phyloP scores from a whole-genome alignment of 2,329 filamentous ascomycete genomes.

The Hirsutella rhossiliensis region DNA sequence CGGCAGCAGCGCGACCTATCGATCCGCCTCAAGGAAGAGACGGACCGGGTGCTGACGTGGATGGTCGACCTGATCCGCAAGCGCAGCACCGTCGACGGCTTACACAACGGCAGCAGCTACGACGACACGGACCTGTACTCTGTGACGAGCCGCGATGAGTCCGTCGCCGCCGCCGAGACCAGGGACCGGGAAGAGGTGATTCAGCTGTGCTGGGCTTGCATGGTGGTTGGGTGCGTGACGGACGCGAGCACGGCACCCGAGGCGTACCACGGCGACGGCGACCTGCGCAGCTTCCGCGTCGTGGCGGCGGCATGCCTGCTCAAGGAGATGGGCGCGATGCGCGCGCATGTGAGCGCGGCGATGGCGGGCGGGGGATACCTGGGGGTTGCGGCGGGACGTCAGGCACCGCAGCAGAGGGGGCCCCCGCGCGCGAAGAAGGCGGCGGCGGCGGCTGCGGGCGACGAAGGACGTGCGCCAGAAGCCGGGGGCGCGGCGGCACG shows the following conservation, averaged over 20 bases:
- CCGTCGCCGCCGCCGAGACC: neutral
- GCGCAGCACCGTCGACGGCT: neutral
- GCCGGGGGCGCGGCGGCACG: no score
- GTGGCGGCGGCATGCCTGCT: constrained; percentile 24
- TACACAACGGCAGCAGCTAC: neutral
- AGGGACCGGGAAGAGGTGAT: constrained; percentile 14
- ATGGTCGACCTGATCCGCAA: constrained; percentile 21
- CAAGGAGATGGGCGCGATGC: constrained; percentile 12
- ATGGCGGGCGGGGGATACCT: constrained; percentile 11
- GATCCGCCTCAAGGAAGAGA: constrained; percentile 37
- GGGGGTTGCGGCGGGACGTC: constrained; percentile 6
- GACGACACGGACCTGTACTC: constrained; percentile 2
- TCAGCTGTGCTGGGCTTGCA: constrained; percentile 22
- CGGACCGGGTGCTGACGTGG: constrained; percentile 31
- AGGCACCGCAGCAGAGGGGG: neutral
- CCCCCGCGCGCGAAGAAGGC: no score
- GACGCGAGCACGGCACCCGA: neutral
- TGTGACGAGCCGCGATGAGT: neutral
- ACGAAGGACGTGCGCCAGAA: no score
- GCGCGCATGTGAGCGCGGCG: constrained; percentile 5
- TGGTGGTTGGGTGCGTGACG: constrained; percentile 14
- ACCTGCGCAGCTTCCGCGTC: constrained; percentile 23
- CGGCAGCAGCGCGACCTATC: constrained; percentile 39
- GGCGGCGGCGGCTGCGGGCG: no score
- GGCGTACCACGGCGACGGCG: constrained; percentile 5